phyloP scores from a whole-genome alignment of 2,329 filamentous ascomycete genomes.

The Penicillium sp. region DNA sequence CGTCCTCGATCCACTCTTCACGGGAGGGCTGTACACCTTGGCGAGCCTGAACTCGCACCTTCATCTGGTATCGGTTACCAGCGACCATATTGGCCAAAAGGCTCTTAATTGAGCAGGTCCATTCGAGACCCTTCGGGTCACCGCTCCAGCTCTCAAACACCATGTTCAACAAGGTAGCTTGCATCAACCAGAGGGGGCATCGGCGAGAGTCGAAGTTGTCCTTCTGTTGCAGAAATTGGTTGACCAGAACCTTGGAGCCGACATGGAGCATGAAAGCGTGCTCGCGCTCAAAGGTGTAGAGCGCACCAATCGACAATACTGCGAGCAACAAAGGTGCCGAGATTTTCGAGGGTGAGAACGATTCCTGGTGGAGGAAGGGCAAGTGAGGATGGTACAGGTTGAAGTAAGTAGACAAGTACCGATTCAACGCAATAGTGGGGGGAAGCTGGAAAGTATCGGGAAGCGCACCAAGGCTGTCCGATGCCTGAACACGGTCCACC shows the following conservation, averaged over 20 bases:
- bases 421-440: slow-evolving; percentile 76
- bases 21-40: slow-evolving; percentile 74
- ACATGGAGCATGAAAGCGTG: slow-evolving; percentile 97
- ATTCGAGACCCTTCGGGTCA: slow-evolving; percentile 94
- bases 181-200: slow-evolving; percentile 97
- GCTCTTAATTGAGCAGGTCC: slow-evolving; percentile 99
- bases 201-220: slow-evolving; percentile 98
- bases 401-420: slow-evolving; percentile 94
- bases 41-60: slow-evolving; percentile 86
- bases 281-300: slow-evolving; percentile 97
- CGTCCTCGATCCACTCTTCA: slow-evolving; percentile 93
- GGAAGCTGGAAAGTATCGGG: slow-evolving; percentile 89
- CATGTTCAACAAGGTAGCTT: slow-evolving; percentile 96
- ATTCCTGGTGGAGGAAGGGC: slow-evolving; percentile 90
- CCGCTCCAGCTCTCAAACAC: slow-evolving; percentile 99
- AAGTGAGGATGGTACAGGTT: slow-evolving; percentile 95
- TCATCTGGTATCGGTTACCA: slow-evolving; percentile 93
- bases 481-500: slow-evolving; percentile 78
- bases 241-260: slow-evolving; percentile 94
- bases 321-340: slow-evolving; percentile 84
- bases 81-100: slow-evolving; percentile 98
- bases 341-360: slow-evolving; percentile 77
- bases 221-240: slow-evolving; percentile 96
- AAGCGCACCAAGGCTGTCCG: slow-evolving; percentile 78
- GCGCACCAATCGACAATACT: slow-evolving; percentile 88